phyloP scores from a whole-genome alignment of 1,284 basidiomycete genomes.

The Leccinum subatratum region DNA sequence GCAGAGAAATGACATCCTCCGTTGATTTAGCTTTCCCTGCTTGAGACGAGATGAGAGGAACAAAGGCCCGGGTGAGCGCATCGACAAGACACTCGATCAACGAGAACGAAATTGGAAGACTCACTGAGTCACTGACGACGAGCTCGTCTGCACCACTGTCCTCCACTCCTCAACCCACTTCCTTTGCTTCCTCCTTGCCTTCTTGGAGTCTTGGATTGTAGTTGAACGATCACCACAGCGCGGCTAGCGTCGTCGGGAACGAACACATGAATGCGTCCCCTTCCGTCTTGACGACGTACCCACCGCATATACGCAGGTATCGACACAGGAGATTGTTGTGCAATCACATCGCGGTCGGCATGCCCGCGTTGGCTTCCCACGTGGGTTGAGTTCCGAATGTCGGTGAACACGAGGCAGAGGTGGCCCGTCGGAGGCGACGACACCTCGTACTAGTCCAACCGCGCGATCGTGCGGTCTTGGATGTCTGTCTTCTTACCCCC shows the following conservation, averaged over 20 bases:
- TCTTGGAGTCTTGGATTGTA: too few species aligned
- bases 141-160: too few species aligned
- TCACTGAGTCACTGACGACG: too few species aligned
- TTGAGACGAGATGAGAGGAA: too few species aligned
- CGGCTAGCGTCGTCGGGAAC: constrained; percentile 85
- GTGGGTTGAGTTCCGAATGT: constrained; percentile 98
- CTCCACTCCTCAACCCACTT: too few species aligned
- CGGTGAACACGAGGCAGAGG: constrained; percentile 94
- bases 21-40: too few species aligned
- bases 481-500: constrained; percentile 44
- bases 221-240: constrained; percentile 82
- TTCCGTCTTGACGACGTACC: constrained; percentile 99
- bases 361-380: constrained; percentile 96
- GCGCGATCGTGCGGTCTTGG: constrained; percentile 49
- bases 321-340: constrained; percentile 89
- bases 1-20: too few species aligned
- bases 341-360: constrained; percentile 90
- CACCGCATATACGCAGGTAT: constrained; percentile 85
- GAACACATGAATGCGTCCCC: constrained; percentile 99
- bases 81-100: too few species aligned
- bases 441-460: constrained; percentile 82
- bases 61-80: too few species aligned
- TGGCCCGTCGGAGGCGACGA: constrained; percentile 83
- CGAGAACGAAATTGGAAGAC: too few species aligned
- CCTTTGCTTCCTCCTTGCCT: too few species aligned